A percentile compares a stretch with the other conserved stretches of the same genome.
Evolutionary conservation across 768 basidiomycete genomes (phyloP).

Genomic region (Zangia roseola): DNA sequence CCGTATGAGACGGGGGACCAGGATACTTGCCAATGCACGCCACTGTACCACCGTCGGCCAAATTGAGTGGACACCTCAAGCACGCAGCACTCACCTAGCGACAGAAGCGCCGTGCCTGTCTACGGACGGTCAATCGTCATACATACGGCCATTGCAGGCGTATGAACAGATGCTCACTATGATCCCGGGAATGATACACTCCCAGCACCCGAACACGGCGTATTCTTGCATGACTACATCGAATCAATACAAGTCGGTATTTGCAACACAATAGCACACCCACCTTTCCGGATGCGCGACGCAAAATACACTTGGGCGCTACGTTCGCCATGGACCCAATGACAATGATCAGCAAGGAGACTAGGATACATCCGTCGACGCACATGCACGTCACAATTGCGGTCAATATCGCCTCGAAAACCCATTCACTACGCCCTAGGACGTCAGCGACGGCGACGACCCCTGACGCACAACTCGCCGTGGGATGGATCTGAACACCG

Average conservation of each 20-base stretch:
- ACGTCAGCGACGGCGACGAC: neutral
- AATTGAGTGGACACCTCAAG: too few relatives aligned
- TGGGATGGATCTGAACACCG: neutral
- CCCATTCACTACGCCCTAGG: neutral
- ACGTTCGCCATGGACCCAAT: neutral
- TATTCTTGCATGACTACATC: constrained; percentile 1
- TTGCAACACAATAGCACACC: neutral
- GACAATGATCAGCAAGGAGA: neutral
- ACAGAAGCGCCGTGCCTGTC: constrained; percentile 1
- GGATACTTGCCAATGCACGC: constrained; percentile 2
- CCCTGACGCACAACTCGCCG: neutral
- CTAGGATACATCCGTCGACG: neutral
- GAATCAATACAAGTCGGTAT: neutral
- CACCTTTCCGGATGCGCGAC: constrained; percentile 3
- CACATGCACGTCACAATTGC: constrained; percentile 2
- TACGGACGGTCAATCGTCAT: neutral
- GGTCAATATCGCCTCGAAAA: neutral
- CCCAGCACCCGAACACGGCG: neutral
- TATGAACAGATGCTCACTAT: neutral
- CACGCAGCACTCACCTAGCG: neutral
- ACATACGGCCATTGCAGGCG: neutral
- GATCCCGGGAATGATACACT: constrained; percentile 3
- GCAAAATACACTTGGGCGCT: constrained; percentile 8
- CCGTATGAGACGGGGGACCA: neutral
- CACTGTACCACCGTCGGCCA: too few relatives aligned